A percentile compares a stretch with the other conserved stretches of the same genome.
Evolutionary conservation across 139 green algal species (phyloP).

Genomic region (Coelastrella sp.): DNA sequence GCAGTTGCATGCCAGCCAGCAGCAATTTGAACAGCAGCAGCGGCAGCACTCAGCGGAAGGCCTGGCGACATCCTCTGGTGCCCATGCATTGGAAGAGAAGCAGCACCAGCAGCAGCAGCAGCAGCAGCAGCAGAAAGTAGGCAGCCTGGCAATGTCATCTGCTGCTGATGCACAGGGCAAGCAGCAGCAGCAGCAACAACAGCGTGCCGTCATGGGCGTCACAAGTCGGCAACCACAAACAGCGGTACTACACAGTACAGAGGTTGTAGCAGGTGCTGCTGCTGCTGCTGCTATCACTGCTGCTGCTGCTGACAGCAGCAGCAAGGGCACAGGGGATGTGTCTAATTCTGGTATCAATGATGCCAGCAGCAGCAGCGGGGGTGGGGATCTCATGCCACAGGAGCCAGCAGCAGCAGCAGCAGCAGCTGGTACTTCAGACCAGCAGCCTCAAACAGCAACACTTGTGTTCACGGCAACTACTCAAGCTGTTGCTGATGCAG

Average conservation of each 20-base stretch:
- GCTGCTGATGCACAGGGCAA: background rate
- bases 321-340: background rate
- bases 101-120: background rate
- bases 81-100: background rate
- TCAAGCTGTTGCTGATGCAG: too few relatives aligned
- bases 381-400: too few relatives aligned
- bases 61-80: background rate
- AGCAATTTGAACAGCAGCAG: background rate
- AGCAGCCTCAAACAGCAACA: too few relatives aligned
- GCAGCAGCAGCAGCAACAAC: background rate
- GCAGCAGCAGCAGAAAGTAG: background rate
- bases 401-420: too few relatives aligned
- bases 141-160: too few relatives aligned
- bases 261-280: background rate
- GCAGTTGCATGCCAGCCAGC: background rate
- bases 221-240: background rate
- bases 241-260: background rate
- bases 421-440: background rate
- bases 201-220: background rate
- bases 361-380: too few relatives aligned
- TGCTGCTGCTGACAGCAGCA: conserved; percentile 3
- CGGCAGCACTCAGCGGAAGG: background rate
- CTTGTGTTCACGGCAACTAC: too few relatives aligned
- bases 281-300: background rate
- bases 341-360: too few relatives aligned